Evolutionary conservation across 768 basidiomycete genomes (phyloP), one percentile per base, ranked within the genome.

Genomic region (Cystobasidium onofrii): DNA sequence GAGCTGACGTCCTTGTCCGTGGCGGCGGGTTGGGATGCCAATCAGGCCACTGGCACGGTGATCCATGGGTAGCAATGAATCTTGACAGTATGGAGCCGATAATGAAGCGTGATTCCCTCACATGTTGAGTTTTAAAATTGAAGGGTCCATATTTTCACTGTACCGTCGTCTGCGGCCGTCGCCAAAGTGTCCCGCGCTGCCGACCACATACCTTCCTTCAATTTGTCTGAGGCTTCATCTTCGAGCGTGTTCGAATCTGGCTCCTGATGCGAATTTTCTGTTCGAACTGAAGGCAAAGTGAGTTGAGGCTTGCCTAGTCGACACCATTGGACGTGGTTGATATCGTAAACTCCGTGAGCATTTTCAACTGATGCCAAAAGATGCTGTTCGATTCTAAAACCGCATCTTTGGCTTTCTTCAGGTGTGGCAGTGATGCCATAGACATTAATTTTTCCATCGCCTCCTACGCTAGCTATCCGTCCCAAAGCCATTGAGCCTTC

Each of bases 271-370:
- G 6, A 12, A 9, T 60, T 60, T 27, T 60, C 57, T 27, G 29
- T 4, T n/a, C n/a, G n/a, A n/a, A n/a, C n/a, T 12, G 57, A 60
- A 72, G 17, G 66, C 61, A n/a, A n/a, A n/a, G 25, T 46, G 25
- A 33, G 36, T 62, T 36, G 43, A 25, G 25, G 69, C 67, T 12
- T 43, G 31, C 23, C 33, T 1, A 55, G 54, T 7, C 57, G 70
- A 81, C 91, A 92, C 92, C 93, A 98, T 1, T 85, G 84, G 25
- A 95, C 85, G 13, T 86, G 83, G 81, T 99, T 98, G 29, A 93
- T 85, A 79, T 99, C 96, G 76, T 86, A 84, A 0, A 91, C 87
- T 0, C 86, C 90, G 78, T 99, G 96, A 0, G 91, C 88, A 13
- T 85, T 82, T 20, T 85, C 82, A 1, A 88, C 75, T 1, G 83